A percentile compares a stretch with the other conserved stretches of the same genome.
Conservation (phyloP, 768 basidiomycete genomes). For the Lactarius quietus region DNA sequence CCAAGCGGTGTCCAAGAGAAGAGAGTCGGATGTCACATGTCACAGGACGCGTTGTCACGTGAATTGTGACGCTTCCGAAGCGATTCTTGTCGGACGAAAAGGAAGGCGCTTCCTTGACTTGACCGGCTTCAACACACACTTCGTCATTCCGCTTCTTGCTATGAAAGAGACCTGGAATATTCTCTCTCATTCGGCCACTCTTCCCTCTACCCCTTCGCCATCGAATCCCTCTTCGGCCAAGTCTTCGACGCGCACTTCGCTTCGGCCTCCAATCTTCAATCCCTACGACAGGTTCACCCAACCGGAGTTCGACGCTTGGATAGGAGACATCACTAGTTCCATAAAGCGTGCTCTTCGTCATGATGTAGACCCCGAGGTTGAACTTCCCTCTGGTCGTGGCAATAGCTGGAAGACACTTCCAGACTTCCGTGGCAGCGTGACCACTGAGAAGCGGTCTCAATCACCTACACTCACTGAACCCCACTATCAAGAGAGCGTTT, state of each 20-base stretch:
- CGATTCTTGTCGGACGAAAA: neutral
- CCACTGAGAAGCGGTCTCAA: constrained; percentile 16
- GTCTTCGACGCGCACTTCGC: constrained; percentile 14
- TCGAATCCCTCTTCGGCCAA: neutral
- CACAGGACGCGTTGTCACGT: constrained; percentile 19
- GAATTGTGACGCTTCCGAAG: constrained; percentile 12
- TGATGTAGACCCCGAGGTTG: constrained; percentile 30
- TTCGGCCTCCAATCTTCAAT: constrained; percentile 56
- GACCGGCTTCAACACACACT: neutral
- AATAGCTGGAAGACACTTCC: constrained; percentile 14
- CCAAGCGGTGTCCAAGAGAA: neutral
- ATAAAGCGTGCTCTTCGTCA: constrained; percentile 57
- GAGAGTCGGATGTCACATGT: constrained; percentile 2
- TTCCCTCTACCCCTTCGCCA: constrained; percentile 6
- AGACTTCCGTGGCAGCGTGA: constrained; percentile 15
- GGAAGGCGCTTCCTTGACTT: neutral
- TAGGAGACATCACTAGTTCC: constrained; percentile 56
- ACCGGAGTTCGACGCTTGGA: constrained; percentile 67
- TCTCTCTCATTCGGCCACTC: constrained; percentile 2
- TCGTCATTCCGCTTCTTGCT: neutral
- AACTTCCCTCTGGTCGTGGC: constrained; percentile 9
- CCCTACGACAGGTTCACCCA: constrained; percentile 72
- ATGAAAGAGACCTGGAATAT: constrained; percentile 16
- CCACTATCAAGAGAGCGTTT: constrained; percentile 33
- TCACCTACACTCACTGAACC: constrained; percentile 28